These are phyloP conservation scores for Penicillium olsonii DNA, from an alignment of 2,329 filamentous ascomycete species.

Conservation along the genomic window DNA sequence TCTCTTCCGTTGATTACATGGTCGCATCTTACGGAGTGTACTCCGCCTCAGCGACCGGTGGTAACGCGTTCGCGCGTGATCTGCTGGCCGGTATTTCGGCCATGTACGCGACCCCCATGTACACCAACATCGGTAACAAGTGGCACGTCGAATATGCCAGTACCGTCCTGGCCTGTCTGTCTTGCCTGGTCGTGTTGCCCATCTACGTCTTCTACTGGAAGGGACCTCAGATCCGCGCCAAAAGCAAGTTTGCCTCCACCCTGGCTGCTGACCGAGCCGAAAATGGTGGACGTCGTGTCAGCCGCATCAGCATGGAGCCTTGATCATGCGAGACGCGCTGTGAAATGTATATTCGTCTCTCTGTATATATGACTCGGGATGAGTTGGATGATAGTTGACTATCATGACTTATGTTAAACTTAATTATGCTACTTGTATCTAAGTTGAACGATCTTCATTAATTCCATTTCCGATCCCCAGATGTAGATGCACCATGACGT, in stretches of 20 bases:
- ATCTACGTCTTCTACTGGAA: conserved; percentile 67
- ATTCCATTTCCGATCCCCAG: too few relatives aligned
- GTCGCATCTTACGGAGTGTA: conserved; percentile 72
- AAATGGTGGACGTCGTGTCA: conserved; percentile 28
- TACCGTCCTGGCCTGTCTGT: conserved; percentile 61
- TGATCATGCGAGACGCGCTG: too few relatives aligned
- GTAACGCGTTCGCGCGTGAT: conserved; percentile 72
- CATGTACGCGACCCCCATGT: conserved; percentile 66
- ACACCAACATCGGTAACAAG: conserved; percentile 55
- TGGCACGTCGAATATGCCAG: conserved; percentile 58
- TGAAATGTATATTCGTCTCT: not conserved
- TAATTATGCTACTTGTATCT: too few relatives aligned
- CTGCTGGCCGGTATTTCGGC: conserved; percentile 71
- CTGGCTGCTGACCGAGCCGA: conserved; percentile 40
- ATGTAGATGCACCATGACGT: not conserved
- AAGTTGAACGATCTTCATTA: too few relatives aligned
- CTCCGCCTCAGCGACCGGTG: conserved; percentile 71
- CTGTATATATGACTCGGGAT: conserved; percentile 8
- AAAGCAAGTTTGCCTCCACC: conserved; percentile 62
- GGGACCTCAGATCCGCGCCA: conserved; percentile 57
- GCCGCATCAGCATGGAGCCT: conserved; percentile 23
- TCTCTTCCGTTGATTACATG: conserved; percentile 76
- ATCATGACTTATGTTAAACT: not conserved
- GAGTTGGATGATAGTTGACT: not conserved
- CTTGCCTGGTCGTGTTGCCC: conserved; percentile 59